A percentile compares a stretch with the other conserved stretches of the same genome.
Conservation (phyloP, 352 stramenopile genomes). For the Pythium rishiriense region DNA sequence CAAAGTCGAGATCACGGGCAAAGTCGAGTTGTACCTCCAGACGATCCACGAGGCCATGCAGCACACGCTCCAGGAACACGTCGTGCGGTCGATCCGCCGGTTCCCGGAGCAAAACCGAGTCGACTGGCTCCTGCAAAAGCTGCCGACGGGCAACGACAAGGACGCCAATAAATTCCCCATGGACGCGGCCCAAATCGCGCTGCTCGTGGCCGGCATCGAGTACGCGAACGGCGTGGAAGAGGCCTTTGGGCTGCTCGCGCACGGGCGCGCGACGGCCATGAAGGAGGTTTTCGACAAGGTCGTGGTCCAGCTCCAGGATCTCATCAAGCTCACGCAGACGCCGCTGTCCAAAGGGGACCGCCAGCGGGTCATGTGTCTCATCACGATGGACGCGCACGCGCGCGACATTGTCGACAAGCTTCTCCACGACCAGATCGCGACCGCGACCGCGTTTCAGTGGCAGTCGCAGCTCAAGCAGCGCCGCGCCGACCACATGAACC, state of each 20-base stretch:
- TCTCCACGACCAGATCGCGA: slow-evolving; percentile 81
- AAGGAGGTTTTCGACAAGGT: slow-evolving; percentile 83
- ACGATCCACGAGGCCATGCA: slow-evolving; percentile 91
- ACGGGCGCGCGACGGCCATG: slow-evolving; percentile 82
- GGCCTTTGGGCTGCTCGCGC: slow-evolving; percentile 63
- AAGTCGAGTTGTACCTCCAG: slow-evolving; percentile 96
- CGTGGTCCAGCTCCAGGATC: slow-evolving; percentile 88
- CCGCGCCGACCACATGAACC: slow-evolving; percentile 41
- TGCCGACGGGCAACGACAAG: slow-evolving; percentile 30
- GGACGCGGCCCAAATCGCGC: slow-evolving; percentile 91
- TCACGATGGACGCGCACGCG: slow-evolving; percentile 93
- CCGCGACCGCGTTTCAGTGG: slow-evolving; percentile 87
- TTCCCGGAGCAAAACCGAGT: slow-evolving; percentile 90
- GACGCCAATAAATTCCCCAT: slow-evolving; percentile 44
- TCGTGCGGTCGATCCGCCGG: slow-evolving; percentile 82
- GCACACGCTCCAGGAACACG: slow-evolving; percentile 84
- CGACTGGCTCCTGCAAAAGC: slow-evolving; percentile 92
- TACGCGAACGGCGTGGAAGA: slow-evolving; percentile 88
- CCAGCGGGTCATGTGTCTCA: slow-evolving; percentile 93
- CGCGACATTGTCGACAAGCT: slow-evolving; percentile 93
- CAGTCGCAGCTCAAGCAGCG: slow-evolving; percentile 93
- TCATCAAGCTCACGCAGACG: slow-evolving; percentile 91
- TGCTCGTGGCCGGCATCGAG: slow-evolving; percentile 90
- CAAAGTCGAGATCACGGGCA: slow-evolving; percentile 87
- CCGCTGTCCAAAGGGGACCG: slow-evolving; percentile 86